Evolutionary conservation across 495 filamentous ascomycete genomes (phyloP).

Genomic region (Penicillium odoratum): DNA sequence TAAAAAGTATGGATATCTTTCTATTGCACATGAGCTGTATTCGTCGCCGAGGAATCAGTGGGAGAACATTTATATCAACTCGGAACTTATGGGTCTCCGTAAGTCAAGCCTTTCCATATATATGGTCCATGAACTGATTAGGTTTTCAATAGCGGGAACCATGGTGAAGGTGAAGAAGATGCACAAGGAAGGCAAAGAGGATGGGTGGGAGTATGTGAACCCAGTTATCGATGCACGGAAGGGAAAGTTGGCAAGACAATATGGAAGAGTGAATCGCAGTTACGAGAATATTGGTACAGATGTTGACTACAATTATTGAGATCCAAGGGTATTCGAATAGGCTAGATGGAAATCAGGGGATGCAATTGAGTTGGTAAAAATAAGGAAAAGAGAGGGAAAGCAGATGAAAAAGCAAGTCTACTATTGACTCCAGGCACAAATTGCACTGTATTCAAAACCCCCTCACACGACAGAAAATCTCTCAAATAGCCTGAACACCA

Average conservation of each 20-base stretch:
- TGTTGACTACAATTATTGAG: slow-evolving; percentile 1
- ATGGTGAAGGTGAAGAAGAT: slow-evolving; percentile 2
- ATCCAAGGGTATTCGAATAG: no score
- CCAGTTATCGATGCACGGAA: slow-evolving; percentile 5
- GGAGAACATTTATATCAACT: slow-evolving; percentile 48
- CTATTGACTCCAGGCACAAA: no score
- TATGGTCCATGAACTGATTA: background rate
- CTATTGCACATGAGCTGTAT: slow-evolving; percentile 53
- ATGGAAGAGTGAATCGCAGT: slow-evolving; percentile 1
- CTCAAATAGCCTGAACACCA: background rate
- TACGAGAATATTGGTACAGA: background rate
- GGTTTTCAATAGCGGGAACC: background rate
- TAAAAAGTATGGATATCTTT: slow-evolving; percentile 41
- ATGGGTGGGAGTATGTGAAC: background rate
- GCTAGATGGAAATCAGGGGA: no score
- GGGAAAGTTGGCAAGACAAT: slow-evolving; percentile 3
- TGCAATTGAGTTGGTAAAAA: no score
- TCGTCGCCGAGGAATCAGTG: slow-evolving; percentile 35
- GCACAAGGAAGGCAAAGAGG: background rate
- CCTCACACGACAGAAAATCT: no score
- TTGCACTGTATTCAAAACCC: no score
- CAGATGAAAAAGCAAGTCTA: no score
- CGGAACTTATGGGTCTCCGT: background rate
- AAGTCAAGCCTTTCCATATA: background rate
- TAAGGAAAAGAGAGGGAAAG: no score